Percentiles rank a stretch among this genome's conserved stretches.
phyloP scores from a whole-genome alignment of 164 flowering plant species.

The Annona squamosa region DNA sequence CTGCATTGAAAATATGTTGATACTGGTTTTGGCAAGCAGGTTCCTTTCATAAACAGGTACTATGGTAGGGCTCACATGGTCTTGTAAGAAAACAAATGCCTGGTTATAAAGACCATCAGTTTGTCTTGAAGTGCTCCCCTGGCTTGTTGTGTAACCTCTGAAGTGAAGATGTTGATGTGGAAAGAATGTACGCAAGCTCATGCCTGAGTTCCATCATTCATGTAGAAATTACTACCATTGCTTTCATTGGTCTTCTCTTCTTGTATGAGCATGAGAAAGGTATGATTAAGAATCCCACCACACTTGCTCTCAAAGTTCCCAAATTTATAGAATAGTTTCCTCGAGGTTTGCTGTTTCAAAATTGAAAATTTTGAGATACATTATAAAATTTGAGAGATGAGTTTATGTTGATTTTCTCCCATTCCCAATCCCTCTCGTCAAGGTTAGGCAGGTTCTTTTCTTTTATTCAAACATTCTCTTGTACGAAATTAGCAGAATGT shows the following conservation, averaged over 20 bases:
- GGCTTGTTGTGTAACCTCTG: neutral
- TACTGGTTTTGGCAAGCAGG: constrained; percentile 32
- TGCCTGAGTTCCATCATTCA: neutral
- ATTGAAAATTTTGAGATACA: neutral
- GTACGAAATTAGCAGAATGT: neutral
- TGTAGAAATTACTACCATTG: neutral
- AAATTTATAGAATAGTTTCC: neutral
- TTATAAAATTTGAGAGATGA: neutral
- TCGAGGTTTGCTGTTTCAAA: neutral
- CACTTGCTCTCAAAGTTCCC: neutral
- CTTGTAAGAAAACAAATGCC: constrained; percentile 34
- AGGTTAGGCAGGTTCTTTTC: neutral
- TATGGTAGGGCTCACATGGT: constrained; percentile 83
- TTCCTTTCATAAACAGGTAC: constrained; percentile 71
- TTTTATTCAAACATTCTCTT: neutral
- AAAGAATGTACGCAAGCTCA: neutral
- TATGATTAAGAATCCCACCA: neutral
- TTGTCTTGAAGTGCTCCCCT: neutral
- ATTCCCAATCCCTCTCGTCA: neutral
- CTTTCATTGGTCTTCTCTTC: neutral
- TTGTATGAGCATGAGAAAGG: neutral
- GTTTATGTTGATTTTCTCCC: neutral
- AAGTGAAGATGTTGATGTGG: neutral
- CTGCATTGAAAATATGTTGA: too few relatives aligned
- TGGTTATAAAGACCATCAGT: neutral